Percentiles rank a stretch among this genome's conserved stretches.
Conservation (phyloP, 2,329 filamentous ascomycete genomes). For the Phyllachora maydis region DNA sequence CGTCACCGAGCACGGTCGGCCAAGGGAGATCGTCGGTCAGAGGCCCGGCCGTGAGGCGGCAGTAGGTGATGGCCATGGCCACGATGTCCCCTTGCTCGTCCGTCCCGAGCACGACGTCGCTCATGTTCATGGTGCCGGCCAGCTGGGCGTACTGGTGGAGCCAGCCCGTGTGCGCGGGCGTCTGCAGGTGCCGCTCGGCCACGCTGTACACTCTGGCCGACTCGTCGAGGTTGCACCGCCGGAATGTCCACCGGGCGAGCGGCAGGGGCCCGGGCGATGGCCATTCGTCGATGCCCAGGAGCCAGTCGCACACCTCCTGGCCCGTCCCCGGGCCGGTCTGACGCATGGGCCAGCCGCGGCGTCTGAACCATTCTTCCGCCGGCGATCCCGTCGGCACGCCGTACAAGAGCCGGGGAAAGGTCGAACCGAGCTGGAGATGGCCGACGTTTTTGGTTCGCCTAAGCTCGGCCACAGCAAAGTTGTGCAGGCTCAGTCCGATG, state of each 20-base stretch:
- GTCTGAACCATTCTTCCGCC: slow-evolving; percentile 28
- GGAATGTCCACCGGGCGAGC: slow-evolving; percentile 20
- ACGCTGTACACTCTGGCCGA: slow-evolving; percentile 24
- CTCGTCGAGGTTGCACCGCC: slow-evolving; percentile 22
- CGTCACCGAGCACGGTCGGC: slow-evolving; percentile 24
- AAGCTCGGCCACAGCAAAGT: slow-evolving; percentile 26
- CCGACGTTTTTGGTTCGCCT: slow-evolving; percentile 27
- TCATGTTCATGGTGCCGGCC: slow-evolving; percentile 22
- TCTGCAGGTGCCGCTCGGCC: slow-evolving; percentile 23
- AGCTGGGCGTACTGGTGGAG: slow-evolving; percentile 36
- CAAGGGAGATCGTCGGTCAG: slow-evolving; percentile 31
- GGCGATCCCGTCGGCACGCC: slow-evolving; percentile 23
- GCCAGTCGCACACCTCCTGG: slow-evolving; percentile 28
- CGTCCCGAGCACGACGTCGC: slow-evolving; percentile 33
- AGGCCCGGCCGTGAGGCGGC: slow-evolving; percentile 21
- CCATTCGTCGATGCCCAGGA: slow-evolving; percentile 29
- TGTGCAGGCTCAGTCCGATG: slow-evolving; percentile 30
- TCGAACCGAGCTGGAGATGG: slow-evolving; percentile 33
- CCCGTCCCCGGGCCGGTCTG: slow-evolving; percentile 21
- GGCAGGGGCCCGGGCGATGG: slow-evolving; percentile 17
- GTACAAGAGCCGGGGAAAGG: slow-evolving; percentile 35
- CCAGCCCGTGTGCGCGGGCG: slow-evolving; percentile 30
- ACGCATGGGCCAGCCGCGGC: slow-evolving; percentile 30
- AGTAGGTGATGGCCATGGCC: slow-evolving; percentile 32
- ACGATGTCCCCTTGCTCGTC: slow-evolving; percentile 25